Base-by-base conservation (phyloP, 305 asterid species). In the Petunia hybrid region DNA sequence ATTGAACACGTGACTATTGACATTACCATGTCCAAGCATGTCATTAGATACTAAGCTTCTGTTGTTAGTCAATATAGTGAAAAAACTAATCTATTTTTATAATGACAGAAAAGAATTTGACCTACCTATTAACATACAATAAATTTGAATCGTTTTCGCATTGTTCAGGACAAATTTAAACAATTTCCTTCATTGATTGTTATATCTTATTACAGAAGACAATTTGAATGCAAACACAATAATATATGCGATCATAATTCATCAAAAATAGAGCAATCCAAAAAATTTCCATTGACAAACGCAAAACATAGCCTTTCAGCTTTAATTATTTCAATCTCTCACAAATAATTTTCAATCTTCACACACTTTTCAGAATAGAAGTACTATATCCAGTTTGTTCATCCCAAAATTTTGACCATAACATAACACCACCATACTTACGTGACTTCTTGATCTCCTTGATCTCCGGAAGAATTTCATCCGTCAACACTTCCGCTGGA, bases 401-500 rank as follows among this genome's bases (percentile, higher is more conserved):
- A 83, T 93, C 97, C 90, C 90, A 92, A 57, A 64, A 90, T 80
- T 89, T 89, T 1, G 97, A 90, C 98, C 97, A 92, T 68, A 94
- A 85, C 98, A 94, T 94, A 74, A 91, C 94, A 10, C 98, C 98
- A 1, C 98, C 98, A 36, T 91, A 92, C 81, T 85, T 87, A 38
- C 8, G 53, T 42, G 95, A 89, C 45, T 61, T 86, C 77, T 59
- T 83, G 2, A 94, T 94, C 85, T n/a, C 87, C 77, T 59, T 83
- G 2, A 94, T 94, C 85, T n/a, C 87, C 84, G 98, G 95, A 8
- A 92, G 86, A 67, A 94, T 84, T 66, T 87, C 79, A 22, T 66
- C 46, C 16, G 71, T 82, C 85, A 91, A 83, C 78, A 80, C 91
- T 0, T 82, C 82, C 71, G 92, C 75, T 79, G 95, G 95, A 78